A percentile compares a stretch with the other conserved stretches of the same genome.
These are phyloP conservation scores for Mycena sp. DNA, from an alignment of 1,284 basidiomycete species.

Conservation along the genomic window DNA sequence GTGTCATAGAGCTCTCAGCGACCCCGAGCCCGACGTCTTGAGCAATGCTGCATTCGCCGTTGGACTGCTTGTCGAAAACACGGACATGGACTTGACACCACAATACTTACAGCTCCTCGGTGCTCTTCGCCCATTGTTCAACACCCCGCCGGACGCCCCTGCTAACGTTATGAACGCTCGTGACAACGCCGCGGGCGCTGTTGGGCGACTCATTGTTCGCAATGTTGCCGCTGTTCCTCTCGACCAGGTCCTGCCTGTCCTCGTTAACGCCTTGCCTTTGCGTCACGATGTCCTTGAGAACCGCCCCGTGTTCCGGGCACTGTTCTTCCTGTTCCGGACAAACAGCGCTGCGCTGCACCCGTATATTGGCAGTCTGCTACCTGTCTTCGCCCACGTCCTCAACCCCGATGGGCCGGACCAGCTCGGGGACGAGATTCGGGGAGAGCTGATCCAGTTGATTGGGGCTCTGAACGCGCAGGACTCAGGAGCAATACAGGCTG, in stretches of 20 bases:
- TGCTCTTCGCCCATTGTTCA: conserved; percentile 88
- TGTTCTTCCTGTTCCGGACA: conserved; percentile 89
- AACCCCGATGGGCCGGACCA: conserved; percentile 79
- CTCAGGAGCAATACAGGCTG: conserved; percentile 79
- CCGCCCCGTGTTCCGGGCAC: conserved; percentile 87
- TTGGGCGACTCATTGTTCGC: conserved; percentile 89
- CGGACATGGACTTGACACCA: conserved; percentile 82
- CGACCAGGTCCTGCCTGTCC: conserved; percentile 89
- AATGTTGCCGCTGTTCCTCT: conserved; percentile 88
- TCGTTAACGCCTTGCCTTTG: conserved; percentile 87
- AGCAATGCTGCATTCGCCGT: conserved; percentile 97
- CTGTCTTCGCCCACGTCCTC: conserved; percentile 87
- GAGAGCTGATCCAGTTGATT: conserved; percentile 81
- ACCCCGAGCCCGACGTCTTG: conserved; percentile 91
- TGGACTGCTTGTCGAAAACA: conserved; percentile 93
- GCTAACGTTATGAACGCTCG: conserved; percentile 83
- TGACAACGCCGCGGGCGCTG: conserved; percentile 96
- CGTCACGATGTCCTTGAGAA: conserved; percentile 93
- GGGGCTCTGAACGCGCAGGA: conserved; percentile 78
- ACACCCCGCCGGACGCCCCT: conserved; percentile 67
- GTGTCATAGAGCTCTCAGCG: conserved; percentile 85
- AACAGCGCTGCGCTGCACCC: conserved; percentile 78
- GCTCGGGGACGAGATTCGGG: conserved; percentile 80
- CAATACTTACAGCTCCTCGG: conserved; percentile 87
- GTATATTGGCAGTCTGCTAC: conserved; percentile 85